Base-by-base conservation (phyloP, 805 yeast species). In the Millerozyma acaciae region DNA sequence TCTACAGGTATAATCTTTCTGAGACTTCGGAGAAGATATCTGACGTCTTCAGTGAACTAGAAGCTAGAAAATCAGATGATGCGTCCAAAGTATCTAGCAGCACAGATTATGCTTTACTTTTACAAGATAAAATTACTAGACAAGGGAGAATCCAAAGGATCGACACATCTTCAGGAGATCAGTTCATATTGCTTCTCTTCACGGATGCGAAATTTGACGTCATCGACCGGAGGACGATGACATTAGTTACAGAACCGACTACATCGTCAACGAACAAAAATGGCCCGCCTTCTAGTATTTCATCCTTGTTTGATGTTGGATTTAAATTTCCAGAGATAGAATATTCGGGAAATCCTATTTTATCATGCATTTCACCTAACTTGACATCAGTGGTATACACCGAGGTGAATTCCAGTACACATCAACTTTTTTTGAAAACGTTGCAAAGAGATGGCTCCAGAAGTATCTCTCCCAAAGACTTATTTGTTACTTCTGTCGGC, bases 251-350 rank as follows among this genome's bases (percentile, higher is more conserved):
- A 9, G 30, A 21, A 8, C 25, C 4, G 6, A 12, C 12, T 8
- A 22, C 22, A 14, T 18, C 31, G 9, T 14, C 21, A 12, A 30
- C 9, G 17, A 28, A 27, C n/a, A 20, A 24, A 10, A 21, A 20
- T 6, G 23, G 16, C 4, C 42, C 47, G 21, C 68, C 74, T 2
- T 17, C 44, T 1, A 34, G 62, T 0, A 57, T 76, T 4, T 47
- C 65, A 3, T 57, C 75, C 0, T 44, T 78, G 3, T 56, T 68
- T 19, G 84, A 78, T 42, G 65, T 73, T 5, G 85, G 84, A 0
- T 80, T 70, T 47, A 52, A 60, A 30, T 65, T 78, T 26, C 73
- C 77, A 0, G 45, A 44, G 18, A 12, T 28, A 10, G 39, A 18
- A 8, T 13, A 42, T 3, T 26, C 38, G 1, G 25, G 32, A 3